Evolutionary conservation across 1,284 basidiomycete species (phyloP).

Genomic region (Cutaneotrichosporon dermatis): DNA sequence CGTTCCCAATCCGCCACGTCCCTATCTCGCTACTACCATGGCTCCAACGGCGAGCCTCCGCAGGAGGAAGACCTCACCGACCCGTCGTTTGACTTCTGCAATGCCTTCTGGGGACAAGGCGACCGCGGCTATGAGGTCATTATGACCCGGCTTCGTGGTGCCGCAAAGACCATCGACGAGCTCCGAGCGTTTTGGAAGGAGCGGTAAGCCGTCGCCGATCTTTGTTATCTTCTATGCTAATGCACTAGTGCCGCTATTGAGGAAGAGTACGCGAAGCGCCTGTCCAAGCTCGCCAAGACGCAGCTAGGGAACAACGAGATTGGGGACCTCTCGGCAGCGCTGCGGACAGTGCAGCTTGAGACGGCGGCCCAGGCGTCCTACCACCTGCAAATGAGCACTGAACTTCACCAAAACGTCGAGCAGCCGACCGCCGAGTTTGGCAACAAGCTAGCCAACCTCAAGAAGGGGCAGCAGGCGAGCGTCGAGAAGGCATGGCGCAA

Average conservation of each 20-base stretch:
- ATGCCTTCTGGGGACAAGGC: constrained; percentile 86
- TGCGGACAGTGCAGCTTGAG: constrained; percentile 74
- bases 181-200: constrained; percentile 83
- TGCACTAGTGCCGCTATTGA: constrained; percentile 57
- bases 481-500: constrained; percentile 86
- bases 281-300: constrained; percentile 74
- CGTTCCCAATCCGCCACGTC: constrained; percentile 47
- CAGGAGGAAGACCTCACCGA: constrained; percentile 31
- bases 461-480: constrained; percentile 59
- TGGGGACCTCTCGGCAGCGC: constrained; percentile 71
- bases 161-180: constrained; percentile 83
- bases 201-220: constrained; percentile 54
- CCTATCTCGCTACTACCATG: constrained; percentile 43
- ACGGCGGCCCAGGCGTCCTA: constrained; percentile 66
- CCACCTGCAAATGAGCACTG: constrained; percentile 62
- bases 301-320: constrained; percentile 83
- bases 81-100: constrained; percentile 75
- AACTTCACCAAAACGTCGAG: constrained; percentile 76
- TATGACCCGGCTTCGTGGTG: constrained; percentile 79
- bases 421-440: constrained; percentile 61
- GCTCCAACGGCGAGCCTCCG: constrained; percentile 13
- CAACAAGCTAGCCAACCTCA: constrained; percentile 65
- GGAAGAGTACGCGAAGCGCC: constrained; percentile 87
- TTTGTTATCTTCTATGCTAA: background rate
- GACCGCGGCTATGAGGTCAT: constrained; percentile 88